Evolutionary conservation across 1,284 basidiomycete genomes (phyloP), one percentile per base, ranked within the genome.

Genomic region (Blastosporella zonata): DNA sequence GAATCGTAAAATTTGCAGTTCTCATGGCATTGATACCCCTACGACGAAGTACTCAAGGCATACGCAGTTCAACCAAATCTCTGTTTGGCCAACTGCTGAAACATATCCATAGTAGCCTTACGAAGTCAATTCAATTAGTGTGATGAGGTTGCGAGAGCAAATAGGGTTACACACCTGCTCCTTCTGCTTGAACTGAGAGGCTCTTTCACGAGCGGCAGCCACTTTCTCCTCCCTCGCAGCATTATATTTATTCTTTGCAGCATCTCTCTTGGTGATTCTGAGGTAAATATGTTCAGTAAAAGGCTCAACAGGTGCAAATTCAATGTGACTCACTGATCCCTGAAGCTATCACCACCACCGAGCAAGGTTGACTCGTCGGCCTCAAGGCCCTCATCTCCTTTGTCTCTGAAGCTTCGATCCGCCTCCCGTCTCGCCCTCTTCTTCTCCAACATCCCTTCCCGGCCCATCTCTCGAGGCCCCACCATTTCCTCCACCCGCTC

Each of bases 81-180:
- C 33, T 55, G 75, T 63, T 85, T 87, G 20, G 87, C 88, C 64
- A 90, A 70, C 58, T 84, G 78, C 65, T 86, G 83, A 63, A 91
- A 87, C 86, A 88, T 89, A 48, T 87, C 86, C 86, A 90, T 90
- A 0, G 86, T 90, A 13, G 81, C 82, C 70, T 72, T 46, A 17
- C 38, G 23, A 40, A 44, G 40, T 23, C 3, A 39, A 6, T 1
- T 21, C n/a, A 18, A 28, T 41, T n/a, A 50, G 43, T 3, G 44
- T 52, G 9, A 35, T 21, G 10, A 18, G 38, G 15, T 28, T 34
- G 22, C 31, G 38, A 35, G 12, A 9, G 21, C 31, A 36, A 5
- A 17, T 17, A 37, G 27, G n/a, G 22, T 21, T 43, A 43, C 59
- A 41, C 42, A 68, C 70, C 65, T 80, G 82, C 58, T 90, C 88